phyloP scores from a whole-genome alignment of 306 rosid genomes.

The Sphenostylis stenocarpa region DNA sequence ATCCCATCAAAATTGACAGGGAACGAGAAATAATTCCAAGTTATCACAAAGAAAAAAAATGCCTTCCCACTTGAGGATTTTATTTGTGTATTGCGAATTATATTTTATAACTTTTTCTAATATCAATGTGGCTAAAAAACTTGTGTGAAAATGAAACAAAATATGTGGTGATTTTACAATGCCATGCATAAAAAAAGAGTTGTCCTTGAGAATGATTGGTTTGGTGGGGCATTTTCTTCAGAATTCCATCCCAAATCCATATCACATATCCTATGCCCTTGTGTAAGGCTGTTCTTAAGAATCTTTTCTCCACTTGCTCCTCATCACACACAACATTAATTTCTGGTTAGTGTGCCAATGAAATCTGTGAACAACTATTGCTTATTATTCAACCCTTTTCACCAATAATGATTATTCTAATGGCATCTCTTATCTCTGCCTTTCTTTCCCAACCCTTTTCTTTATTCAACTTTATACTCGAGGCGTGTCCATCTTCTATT shows the following conservation, averaged over 20 bases:
- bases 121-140: no score
- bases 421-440: conserved; percentile 68
- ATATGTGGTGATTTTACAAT: conserved; percentile 25
- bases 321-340: conserved; percentile 28
- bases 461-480: conserved; percentile 43
- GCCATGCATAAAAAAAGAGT: not conserved
- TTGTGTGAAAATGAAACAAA: not conserved
- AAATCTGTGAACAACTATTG: conserved; percentile 30
- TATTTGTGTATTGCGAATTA: no score
- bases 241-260: no score
- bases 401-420: conserved; percentile 45
- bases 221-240: conserved; percentile 10
- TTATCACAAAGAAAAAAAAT: conserved; percentile 29
- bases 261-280: not conserved
- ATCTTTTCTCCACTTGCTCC: conserved; percentile 40
- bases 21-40: conserved; percentile 27
- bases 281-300: conserved; percentile 36
- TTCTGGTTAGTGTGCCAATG: conserved; percentile 41
- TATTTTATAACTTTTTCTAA: no score
- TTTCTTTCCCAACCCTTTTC: conserved; percentile 40
- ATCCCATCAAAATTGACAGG: conserved; percentile 4
- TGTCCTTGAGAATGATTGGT: conserved; percentile 21
- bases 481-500: conserved; percentile 28
- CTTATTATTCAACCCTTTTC: conserved; percentile 37
- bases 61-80: conserved; percentile 39